Base-by-base conservation (phyloP, 2,329 filamentous ascomycete genomes). In the Chaetomium olivaceum region DNA sequence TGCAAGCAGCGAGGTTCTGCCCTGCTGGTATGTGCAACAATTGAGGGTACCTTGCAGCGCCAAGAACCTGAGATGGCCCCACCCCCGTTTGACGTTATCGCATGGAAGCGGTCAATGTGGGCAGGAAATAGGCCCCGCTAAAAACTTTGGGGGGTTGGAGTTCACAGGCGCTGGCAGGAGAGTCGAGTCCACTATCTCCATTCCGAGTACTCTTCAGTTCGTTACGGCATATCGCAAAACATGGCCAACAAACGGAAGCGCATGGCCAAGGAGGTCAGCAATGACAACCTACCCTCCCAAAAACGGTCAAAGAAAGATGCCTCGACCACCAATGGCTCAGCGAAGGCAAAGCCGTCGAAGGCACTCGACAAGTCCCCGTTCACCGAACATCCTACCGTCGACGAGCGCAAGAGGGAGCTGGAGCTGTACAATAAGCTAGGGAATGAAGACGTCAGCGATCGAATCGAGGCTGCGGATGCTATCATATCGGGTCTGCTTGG, bases 381-480 rank as follows among this genome's bases (percentile, higher is more conserved):
- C 70, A 75, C 83, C 70, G 83, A 86, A 67, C 77, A 82, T 6
- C 80, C 81, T 11, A 78, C 77, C 60, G 79, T 80, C 55, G 82
- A 85, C 46, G 84, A 88, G 65, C 81, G 85, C 66, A 83, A 82
- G 71, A 79, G 85, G 68, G 87, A 89, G 72, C 84, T 84, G 2
- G 77, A 78, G 2, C 78, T 89, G 2, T 90, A 90, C 74, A 83
- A 89, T 27, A 77, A 84, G 1, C 82, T 90, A 1, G 84, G 85
- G 36, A 88, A 85, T 69, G 85, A 87, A 69, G 85, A 88, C 69
- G 77, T 78, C 21, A 75, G 77, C 16, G 82, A 88, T 52, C 82
- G 87, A 55, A 81, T 89, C 29, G 78, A 80, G 25, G 87, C 87
- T 7, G 87, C 86, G 33, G 82, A 84, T 67, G 84, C 82, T 25